Evolutionary conservation across 108 stramenopile genomes (phyloP).

Genomic region (Skeletonema marinoi): DNA sequence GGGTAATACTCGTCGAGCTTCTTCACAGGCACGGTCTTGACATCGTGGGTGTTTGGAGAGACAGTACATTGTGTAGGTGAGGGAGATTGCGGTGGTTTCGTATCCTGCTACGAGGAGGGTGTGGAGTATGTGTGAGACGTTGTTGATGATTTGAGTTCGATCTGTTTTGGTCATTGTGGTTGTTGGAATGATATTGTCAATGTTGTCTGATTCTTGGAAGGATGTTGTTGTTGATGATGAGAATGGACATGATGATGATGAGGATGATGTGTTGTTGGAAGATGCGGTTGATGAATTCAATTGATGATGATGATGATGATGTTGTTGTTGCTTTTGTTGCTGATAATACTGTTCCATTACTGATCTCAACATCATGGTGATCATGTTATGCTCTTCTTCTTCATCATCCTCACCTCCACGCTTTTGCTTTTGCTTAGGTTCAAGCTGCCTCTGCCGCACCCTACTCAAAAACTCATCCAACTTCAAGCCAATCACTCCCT

Average conservation of each 20-base stretch:
- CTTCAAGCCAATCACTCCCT: conserved; percentile 14
- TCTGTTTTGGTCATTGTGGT: neutral
- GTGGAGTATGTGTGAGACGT: conserved; percentile 14
- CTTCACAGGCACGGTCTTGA: conserved; percentile 18
- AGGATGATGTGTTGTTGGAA: neutral
- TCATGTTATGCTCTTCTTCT: neutral
- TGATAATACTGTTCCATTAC: neutral
- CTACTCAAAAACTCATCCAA: neutral
- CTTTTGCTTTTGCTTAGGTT: neutral
- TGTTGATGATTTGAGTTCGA: conserved; percentile 9
- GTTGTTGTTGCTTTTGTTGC: neutral
- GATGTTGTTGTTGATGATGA: neutral
- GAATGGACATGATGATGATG: conserved; percentile 10
- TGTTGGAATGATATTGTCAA: neutral
- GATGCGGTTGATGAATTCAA: neutral
- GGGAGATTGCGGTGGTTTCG: conserved; percentile 55
- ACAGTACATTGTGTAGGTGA: conserved; percentile 56
- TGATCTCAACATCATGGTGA: neutral
- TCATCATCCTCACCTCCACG: neutral
- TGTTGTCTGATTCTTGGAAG: neutral
- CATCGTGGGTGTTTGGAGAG: conserved; percentile 44
- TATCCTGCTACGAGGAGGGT: conserved; percentile 60
- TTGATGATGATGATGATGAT: neutral
- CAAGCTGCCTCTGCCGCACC: neutral
- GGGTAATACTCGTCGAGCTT: conserved; percentile 19